Conservation (phyloP, 176 grass and related monocot species). For the Chloris gayana region DNA sequence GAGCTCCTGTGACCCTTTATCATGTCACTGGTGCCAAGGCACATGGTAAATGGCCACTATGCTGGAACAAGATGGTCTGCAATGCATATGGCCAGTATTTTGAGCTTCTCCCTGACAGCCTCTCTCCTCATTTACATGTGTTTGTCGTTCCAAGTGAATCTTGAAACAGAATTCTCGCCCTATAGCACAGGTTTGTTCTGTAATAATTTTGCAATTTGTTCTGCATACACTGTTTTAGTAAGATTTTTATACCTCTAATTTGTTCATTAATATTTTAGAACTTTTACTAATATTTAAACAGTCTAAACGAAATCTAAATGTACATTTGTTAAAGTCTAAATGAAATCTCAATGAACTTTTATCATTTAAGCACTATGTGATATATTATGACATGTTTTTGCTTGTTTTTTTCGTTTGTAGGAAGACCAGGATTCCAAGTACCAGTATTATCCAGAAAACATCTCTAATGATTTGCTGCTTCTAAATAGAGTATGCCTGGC, state of each 20-base stretch:
- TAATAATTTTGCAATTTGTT: no score
- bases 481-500: conserved; percentile 91
- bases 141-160: conserved; percentile 2
- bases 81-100: not conserved
- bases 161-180: conserved; percentile 13
- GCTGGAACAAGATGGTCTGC: not conserved
- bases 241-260: not conserved
- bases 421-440: conserved; percentile 74
- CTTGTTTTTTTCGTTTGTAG: conserved; percentile 49
- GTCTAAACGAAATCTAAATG: not conserved
- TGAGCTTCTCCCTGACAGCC: not conserved
- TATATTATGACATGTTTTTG: conserved; percentile 17
- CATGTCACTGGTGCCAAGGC: not conserved
- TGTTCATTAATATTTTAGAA: conserved; percentile 4
- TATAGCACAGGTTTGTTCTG: conserved; percentile 9
- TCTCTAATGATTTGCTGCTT: conserved; percentile 55
- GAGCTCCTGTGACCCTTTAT: not conserved
- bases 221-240: no score
- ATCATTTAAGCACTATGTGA: no score
- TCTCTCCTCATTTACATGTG: not conserved
- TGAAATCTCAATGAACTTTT: no score
- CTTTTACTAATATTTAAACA: conserved; percentile 9
- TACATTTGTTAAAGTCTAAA: conserved; percentile 13
- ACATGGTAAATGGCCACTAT: not conserved
- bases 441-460: conserved; percentile 68